Evolutionary conservation across 495 filamentous ascomycete species (phyloP).

Genomic region (Talaromyces borbonicus): DNA sequence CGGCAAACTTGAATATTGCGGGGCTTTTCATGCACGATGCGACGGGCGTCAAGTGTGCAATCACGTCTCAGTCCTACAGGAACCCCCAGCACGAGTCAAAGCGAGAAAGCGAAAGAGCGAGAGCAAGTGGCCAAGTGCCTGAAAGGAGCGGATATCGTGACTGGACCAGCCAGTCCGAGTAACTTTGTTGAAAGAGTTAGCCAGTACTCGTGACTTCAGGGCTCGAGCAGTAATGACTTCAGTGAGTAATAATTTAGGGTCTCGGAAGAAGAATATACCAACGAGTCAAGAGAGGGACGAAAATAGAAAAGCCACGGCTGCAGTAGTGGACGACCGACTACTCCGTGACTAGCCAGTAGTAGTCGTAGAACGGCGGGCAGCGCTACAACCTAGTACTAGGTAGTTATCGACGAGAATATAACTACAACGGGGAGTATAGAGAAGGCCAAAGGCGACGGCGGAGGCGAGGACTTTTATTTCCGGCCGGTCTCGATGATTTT

Average conservation of each 20-base stretch:
- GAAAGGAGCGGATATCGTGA: no score
- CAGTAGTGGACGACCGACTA: not conserved
- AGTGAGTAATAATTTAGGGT: not conserved
- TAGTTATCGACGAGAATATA: no score
- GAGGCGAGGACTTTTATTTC: no score
- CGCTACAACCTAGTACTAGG: not conserved
- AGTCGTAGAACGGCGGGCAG: not conserved
- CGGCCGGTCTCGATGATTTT: no score
- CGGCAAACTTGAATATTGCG: constrained; percentile 3
- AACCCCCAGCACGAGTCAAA: not conserved
- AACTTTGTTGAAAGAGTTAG: not conserved
- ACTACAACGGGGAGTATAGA: no score
- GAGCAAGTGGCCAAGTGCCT: no score
- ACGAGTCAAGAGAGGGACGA: not conserved
- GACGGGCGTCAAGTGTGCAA: not conserved
- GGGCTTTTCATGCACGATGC: constrained; percentile 4
- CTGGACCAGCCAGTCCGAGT: constrained; percentile 1
- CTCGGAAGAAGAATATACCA: not conserved
- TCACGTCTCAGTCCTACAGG: not conserved
- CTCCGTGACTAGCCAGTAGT: not conserved
- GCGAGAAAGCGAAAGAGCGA: not conserved
- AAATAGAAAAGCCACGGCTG: not conserved
- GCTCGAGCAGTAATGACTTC: not conserved
- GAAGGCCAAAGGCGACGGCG: no score
- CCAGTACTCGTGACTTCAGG: no score